Percentiles rank a stretch among this genome's conserved stretches.
Evolutionary conservation across 441 rosid genomes (phyloP).

Genomic region (Capsella rubella): DNA sequence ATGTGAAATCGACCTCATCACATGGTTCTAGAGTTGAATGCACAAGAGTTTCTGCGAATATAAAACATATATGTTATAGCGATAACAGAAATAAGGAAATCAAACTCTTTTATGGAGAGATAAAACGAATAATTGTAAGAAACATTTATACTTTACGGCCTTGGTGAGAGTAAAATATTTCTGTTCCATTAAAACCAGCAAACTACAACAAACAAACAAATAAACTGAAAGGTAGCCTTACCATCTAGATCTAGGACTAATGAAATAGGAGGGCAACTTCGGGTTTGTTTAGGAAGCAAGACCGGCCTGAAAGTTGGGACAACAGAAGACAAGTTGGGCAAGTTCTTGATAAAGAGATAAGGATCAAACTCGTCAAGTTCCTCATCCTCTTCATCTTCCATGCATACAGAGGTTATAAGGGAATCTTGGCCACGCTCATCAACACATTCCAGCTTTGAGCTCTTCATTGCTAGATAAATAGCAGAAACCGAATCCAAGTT

Average conservation of each 20-base stretch:
- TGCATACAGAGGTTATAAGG: constrained; percentile 59
- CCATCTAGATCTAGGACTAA: constrained; percentile 98
- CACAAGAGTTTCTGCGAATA: constrained; percentile 85
- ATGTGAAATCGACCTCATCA: constrained; percentile 87
- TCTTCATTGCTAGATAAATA: constrained; percentile 95
- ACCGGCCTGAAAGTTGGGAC: constrained; percentile 91
- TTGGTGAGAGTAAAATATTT: background rate
- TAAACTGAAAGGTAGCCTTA: constrained; percentile 41
- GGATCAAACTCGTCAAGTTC: constrained; percentile 96
- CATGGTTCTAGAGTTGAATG: constrained; percentile 93
- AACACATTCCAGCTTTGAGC: constrained; percentile 90
- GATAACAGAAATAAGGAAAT: background rate
- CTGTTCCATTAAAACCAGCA: background rate
- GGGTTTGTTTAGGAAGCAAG: constrained; percentile 95
- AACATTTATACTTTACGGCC: background rate
- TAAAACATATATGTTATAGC: constrained; percentile 17
- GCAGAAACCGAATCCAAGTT: constrained; percentile 80
- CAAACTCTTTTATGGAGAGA: background rate
- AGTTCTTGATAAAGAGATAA: constrained; percentile 86
- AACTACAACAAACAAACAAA: constrained; percentile 7
- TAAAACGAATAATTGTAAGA: background rate
- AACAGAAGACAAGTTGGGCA: constrained; percentile 85
- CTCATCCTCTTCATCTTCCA: constrained; percentile 78
- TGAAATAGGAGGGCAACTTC: constrained; percentile 94
- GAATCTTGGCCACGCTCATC: constrained; percentile 90